phyloP scores from a whole-genome alignment of 139 green algal species.

The Nannochloris sp. region DNA sequence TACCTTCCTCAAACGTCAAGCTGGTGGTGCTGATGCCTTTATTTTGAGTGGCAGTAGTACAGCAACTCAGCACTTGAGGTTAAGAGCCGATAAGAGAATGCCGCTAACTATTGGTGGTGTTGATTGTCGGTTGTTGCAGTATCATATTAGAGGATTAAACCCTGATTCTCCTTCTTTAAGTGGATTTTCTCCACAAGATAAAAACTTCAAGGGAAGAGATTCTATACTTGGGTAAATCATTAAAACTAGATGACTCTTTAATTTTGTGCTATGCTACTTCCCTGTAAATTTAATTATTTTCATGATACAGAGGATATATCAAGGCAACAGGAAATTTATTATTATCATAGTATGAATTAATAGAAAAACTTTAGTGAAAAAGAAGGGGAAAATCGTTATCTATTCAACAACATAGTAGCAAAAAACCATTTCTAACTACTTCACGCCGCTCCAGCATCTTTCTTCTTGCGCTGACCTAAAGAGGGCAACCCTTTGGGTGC shows the following conservation, averaged over 20 bases:
- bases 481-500: constrained; percentile 30
- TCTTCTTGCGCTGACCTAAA: constrained; percentile 30
- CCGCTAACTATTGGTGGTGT: constrained; percentile 58
- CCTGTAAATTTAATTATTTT: no score
- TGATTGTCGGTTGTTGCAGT: constrained; percentile 55
- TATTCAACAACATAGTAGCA: neutral
- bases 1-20: constrained; percentile 49
- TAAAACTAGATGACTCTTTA: no score
- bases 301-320: neutral
- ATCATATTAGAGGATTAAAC: constrained; percentile 24
- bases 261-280: no score
- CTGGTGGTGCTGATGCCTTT: constrained; percentile 21
- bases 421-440: neutral
- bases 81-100: constrained; percentile 42
- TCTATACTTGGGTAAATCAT: neutral
- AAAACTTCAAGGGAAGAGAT: neutral
- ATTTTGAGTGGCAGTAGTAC: constrained; percentile 59
- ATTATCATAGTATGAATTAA: neutral
- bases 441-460: constrained; percentile 10
- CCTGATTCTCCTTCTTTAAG: neutral
- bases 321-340: neutral
- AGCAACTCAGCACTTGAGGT: constrained; percentile 39
- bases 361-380: neutral
- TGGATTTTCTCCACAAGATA: neutral
- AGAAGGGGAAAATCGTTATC: neutral